Evolutionary conservation across 2,329 filamentous ascomycete genomes (phyloP), one percentile per base, ranked within the genome.

Genomic region (Domatiomyces globalis): DNA sequence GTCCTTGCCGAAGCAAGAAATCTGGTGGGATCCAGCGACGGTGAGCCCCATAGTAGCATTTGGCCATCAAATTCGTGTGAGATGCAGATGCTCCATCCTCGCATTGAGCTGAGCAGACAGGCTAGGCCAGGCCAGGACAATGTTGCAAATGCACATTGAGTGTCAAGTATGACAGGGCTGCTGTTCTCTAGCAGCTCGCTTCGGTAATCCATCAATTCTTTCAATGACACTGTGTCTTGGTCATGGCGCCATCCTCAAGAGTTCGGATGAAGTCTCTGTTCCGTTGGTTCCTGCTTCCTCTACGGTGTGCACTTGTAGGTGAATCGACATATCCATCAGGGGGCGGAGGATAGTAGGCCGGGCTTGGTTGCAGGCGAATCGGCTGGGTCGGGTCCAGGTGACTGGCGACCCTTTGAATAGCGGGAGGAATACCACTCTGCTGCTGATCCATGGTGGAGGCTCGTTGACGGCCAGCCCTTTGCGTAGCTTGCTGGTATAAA

Each of bases 401-500:
- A 65, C 88, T 95, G 43, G 92, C 92, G 19, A 98, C 92, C 60
- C 92, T 79, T 68, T 98, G 92, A 53, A 98, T 87, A 2, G 89
- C 83, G 12, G 86, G 83, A 4, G 92, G 92, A 53, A 98, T 95
- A 1, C 90, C 90, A 56, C 85, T 89, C 63, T 89, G 85, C 62
- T 94, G 87, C 65, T 92, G 87, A 63, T 96, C 92, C 84, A 96
- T 94, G 2, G 92, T 98, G 45, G 89, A 92, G 43, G 92, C 89
- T 55, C 92, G 81, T 69, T 95, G 90, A 50, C 92, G 80, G 45
- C 84, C 84, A 45, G 83, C 82, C 58, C 87, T 79, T 60, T 87
- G 79, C 49, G 81, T 84, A 53, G 85, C 81, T 69, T 90, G 86
- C 45, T 80, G 76, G 60, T 84, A 85, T 42, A 85, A 72, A 60